phyloP scores from a whole-genome alignment of 2,329 filamentous ascomycete genomes.

The Thermomyces lanuginosus region DNA sequence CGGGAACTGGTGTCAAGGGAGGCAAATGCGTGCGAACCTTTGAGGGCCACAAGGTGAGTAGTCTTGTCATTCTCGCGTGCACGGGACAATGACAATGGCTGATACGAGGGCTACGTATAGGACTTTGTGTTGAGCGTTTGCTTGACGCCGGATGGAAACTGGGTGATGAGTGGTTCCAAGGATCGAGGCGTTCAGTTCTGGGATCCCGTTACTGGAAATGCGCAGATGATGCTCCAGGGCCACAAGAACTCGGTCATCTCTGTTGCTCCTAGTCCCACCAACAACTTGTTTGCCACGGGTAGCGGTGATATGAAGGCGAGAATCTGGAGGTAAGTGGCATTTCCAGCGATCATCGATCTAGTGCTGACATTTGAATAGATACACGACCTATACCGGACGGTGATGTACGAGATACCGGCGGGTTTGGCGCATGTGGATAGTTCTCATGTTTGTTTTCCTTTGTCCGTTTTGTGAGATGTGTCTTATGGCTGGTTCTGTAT shows the following conservation, averaged over 20 bases:
- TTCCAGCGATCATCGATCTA: constrained; percentile 6
- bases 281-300: constrained; percentile 82
- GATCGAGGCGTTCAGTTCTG: constrained; percentile 97
- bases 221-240: constrained; percentile 95
- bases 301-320: constrained; percentile 95
- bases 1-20: constrained; percentile 54
- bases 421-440: constrained; percentile 19
- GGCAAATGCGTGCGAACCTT: constrained; percentile 95
- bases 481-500: constrained; percentile 7
- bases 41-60: constrained; percentile 74
- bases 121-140: constrained; percentile 96
- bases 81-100: constrained; percentile 4
- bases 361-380: constrained; percentile 16
- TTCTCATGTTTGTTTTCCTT: constrained; percentile 9
- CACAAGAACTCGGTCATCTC: constrained; percentile 99
- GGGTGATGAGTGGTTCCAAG: constrained; percentile 96
- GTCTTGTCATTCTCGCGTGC: constrained; percentile 4
- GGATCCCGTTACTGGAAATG: constrained; percentile 84
- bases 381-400: constrained; percentile 24
- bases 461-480: constrained; percentile 7
- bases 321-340: constrained; percentile 62
- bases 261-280: constrained; percentile 80
- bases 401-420: constrained; percentile 16
- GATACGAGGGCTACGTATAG: constrained; percentile 28
- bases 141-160: constrained; percentile 79